These are phyloP conservation scores for Acer campestre DNA, from an alignment of 345 rosid genomes.

Conservation along the genomic window DNA sequence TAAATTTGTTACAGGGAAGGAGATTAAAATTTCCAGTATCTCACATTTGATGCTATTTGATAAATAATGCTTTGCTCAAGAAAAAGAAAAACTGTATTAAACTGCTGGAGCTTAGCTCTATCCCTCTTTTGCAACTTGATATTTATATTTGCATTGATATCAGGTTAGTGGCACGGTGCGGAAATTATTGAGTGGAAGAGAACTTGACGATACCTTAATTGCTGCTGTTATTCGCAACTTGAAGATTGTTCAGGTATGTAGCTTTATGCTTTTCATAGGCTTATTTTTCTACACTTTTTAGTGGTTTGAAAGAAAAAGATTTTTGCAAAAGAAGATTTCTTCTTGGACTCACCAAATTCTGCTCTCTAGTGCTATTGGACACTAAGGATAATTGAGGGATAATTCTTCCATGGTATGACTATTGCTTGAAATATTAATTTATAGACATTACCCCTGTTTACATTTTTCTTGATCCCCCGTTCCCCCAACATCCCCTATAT, in stretches of 20 bases:
- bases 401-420: not conserved
- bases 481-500: not conserved
- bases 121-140: slow-evolving; percentile 20
- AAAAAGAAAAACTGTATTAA: not conserved
- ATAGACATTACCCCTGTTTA: not conserved
- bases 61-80: slow-evolving; percentile 14
- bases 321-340: slow-evolving; percentile 10
- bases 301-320: slow-evolving; percentile 11
- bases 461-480: not conserved
- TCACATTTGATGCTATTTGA: slow-evolving; percentile 15
- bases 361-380: not conserved
- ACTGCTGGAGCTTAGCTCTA: not conserved
- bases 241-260: slow-evolving; percentile 71
- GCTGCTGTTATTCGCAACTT: slow-evolving; percentile 83
- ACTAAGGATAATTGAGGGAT: not conserved
- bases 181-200: slow-evolving; percentile 68
- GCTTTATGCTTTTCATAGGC: slow-evolving; percentile 18
- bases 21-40: slow-evolving; percentile 17
- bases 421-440: not conserved
- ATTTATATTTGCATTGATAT: slow-evolving; percentile 27
- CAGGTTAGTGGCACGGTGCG: slow-evolving; percentile 65
- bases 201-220: slow-evolving; percentile 64
- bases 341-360: slow-evolving; percentile 13
- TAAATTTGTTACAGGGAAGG: slow-evolving; percentile 9
- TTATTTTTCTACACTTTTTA: slow-evolving; percentile 7